phyloP scores from a whole-genome alignment of 2,329 filamentous ascomycete genomes.

The Penicillium sumatraense region DNA sequence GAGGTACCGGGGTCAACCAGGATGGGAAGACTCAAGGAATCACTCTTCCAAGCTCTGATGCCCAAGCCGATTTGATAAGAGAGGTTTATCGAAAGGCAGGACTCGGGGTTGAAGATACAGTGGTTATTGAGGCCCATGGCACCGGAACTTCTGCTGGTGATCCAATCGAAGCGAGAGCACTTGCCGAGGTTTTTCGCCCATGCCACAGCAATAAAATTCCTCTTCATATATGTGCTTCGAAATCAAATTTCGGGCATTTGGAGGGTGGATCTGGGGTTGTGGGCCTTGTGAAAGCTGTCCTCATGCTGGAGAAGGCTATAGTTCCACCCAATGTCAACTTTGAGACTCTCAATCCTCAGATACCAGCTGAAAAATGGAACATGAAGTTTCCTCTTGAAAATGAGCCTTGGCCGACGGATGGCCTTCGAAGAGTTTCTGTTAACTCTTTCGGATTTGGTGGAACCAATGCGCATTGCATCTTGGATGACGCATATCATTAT shows the following conservation, averaged over 20 bases:
- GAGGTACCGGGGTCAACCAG: conserved; percentile 37
- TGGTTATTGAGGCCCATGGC: conserved; percentile 25
- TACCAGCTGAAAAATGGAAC: neutral
- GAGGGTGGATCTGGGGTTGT: neutral
- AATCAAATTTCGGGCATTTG: neutral
- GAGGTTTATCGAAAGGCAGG: neutral
- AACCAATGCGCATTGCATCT: conserved; percentile 50
- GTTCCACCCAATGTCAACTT: neutral
- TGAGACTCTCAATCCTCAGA: neutral
- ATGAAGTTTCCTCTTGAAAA: neutral
- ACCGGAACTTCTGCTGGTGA: conserved; percentile 18
- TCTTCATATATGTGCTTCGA: neutral
- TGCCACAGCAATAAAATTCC: neutral
- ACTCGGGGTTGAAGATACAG: conserved; percentile 9
- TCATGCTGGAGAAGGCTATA: neutral
- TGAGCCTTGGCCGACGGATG: neutral
- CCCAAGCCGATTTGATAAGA: conserved; percentile 9
- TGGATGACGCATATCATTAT: conserved; percentile 32
- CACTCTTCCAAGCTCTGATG: conserved; percentile 5
- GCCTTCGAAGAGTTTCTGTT: conserved; percentile 20
- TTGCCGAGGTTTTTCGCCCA: neutral
- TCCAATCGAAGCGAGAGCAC: conserved; percentile 17
- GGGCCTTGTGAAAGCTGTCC: neutral
- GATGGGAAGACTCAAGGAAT: conserved; percentile 20
- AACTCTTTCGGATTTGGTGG: conserved; percentile 55